These are phyloP conservation scores for Starmerella scarabaei DNA, from an alignment of 805 yeast species.

Conservation along the genomic window DNA sequence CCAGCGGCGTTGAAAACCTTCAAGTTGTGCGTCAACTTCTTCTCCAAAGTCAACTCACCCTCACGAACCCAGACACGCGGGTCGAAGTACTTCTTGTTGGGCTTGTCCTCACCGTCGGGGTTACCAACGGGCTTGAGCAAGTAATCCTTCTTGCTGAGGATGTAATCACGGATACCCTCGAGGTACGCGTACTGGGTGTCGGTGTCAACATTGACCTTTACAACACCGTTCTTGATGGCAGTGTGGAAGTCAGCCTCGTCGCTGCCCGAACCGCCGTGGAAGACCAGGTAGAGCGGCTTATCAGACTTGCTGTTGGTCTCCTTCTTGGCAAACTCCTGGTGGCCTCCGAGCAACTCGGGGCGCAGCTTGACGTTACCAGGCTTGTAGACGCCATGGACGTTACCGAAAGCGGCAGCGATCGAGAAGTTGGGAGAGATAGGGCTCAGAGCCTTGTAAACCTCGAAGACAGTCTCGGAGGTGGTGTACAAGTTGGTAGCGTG, in stretches of 20 bases:
- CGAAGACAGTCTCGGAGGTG: slow-evolving; percentile 84
- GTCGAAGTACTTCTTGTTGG: slow-evolving; percentile 99
- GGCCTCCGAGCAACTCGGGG: slow-evolving; percentile 90
- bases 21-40: slow-evolving; percentile 74
- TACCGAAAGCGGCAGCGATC: slow-evolving; percentile 98
- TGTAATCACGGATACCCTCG: slow-evolving; percentile 93
- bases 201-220: slow-evolving; percentile 97
- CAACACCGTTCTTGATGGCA: slow-evolving; percentile 89
- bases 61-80: slow-evolving; percentile 99
- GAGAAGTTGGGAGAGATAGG: slow-evolving; percentile 96
- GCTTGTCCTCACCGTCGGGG: slow-evolving; percentile 98
- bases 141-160: slow-evolving; percentile 92
- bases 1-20: slow-evolving; percentile 51
- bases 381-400: slow-evolving; percentile 99
- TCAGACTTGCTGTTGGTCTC: slow-evolving; percentile 39
- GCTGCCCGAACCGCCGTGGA: slow-evolving; percentile 99
- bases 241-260: slow-evolving; percentile 79
- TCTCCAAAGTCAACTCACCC: slow-evolving; percentile 97
- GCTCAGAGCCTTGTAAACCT: slow-evolving; percentile 77
- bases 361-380: slow-evolving; percentile 93
- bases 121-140: slow-evolving; percentile 80
- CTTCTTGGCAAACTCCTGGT: slow-evolving; percentile 77
- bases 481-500: slow-evolving; percentile 85
- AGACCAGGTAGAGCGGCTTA: slow-evolving; percentile 86
- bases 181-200: slow-evolving; percentile 98